phyloP scores from a whole-genome alignment of 768 basidiomycete genomes.

The Daedaleopsis nitida region DNA sequence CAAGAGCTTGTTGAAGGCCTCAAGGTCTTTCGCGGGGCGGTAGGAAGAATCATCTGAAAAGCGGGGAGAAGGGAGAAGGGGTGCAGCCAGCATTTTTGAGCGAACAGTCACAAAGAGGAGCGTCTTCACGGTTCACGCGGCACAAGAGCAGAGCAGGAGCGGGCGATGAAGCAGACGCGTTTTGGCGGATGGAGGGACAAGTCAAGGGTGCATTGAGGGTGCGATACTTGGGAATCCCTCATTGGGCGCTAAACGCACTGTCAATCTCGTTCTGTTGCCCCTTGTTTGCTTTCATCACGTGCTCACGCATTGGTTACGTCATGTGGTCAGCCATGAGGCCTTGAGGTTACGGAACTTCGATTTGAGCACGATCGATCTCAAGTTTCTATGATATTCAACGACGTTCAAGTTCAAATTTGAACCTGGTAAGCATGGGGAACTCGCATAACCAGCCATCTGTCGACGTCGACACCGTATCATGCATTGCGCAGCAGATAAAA shows the following conservation, averaged over 20 bases:
- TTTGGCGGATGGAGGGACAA: neutral
- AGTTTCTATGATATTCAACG: too few species aligned
- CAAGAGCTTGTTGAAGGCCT: conserved; percentile 75
- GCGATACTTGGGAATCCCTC: neutral
- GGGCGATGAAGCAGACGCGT: conserved; percentile 29
- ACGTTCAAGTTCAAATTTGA: too few species aligned
- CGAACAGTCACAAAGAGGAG: neutral
- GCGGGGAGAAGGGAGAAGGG: conserved; percentile 54
- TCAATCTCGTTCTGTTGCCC: conserved; percentile 6
- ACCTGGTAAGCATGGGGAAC: too few species aligned
- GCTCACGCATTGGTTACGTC: neutral
- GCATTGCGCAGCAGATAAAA: too few species aligned
- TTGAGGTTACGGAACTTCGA: too few species aligned
- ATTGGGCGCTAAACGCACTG: conserved; percentile 5
- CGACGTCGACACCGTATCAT: neutral
- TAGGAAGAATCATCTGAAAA: conserved; percentile 59
- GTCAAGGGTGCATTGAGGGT: neutral
- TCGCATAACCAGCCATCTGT: too few species aligned
- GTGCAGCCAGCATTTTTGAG: conserved; percentile 65
- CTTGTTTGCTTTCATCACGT: conserved; percentile 17
- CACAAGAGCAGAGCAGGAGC: conserved; percentile 19
- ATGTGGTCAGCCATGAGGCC: too few species aligned
- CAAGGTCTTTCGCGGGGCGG: conserved; percentile 69
- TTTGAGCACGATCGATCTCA: too few species aligned
- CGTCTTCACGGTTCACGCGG: neutral